These are phyloP conservation scores for Rhodotorula glutinis DNA, from an alignment of 1,284 basidiomycete species.

Conservation along the genomic window DNA sequence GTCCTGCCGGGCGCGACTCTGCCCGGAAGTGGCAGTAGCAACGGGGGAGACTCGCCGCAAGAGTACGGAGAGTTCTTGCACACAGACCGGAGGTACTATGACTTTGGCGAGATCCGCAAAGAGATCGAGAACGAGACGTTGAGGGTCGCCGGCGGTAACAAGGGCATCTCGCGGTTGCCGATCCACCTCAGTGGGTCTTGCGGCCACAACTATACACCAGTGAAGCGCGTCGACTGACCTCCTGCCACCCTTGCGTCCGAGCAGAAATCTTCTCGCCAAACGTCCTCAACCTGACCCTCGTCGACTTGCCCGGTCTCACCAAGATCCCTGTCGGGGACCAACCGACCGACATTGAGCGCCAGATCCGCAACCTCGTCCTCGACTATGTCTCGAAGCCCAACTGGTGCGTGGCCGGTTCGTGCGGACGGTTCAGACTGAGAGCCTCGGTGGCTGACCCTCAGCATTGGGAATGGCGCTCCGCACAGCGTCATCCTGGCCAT, in stretches of 20 bases:
- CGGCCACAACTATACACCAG: no score
- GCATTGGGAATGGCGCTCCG: background rate
- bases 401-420: constrained; percentile 58
- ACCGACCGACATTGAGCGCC: constrained; percentile 85
- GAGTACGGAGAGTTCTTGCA: constrained; percentile 97
- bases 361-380: constrained; percentile 87
- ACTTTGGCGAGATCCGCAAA: constrained; percentile 86
- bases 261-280: constrained; percentile 92
- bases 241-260: constrained; percentile 49
- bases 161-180: constrained; percentile 92
- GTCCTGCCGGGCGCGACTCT: constrained; percentile 2
- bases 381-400: constrained; percentile 98
- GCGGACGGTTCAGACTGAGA: background rate
- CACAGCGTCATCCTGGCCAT: constrained; percentile 89
- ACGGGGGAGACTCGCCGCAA: constrained; percentile 24
- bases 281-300: constrained; percentile 90
- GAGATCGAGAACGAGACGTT: constrained; percentile 99
- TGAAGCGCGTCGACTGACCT: no score
- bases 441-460: background rate
- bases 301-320: constrained; percentile 92
- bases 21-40: background rate
- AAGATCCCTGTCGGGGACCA: constrained; percentile 85
- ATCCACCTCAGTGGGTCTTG: constrained; percentile 54
- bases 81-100: constrained; percentile 91
- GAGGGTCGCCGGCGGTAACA: constrained; percentile 96